Percentiles rank a stretch among this genome's conserved stretches.
These are phyloP conservation scores for Gossypium davidsonii DNA, from an alignment of 441 rosid species.

Conservation along the genomic window DNA sequence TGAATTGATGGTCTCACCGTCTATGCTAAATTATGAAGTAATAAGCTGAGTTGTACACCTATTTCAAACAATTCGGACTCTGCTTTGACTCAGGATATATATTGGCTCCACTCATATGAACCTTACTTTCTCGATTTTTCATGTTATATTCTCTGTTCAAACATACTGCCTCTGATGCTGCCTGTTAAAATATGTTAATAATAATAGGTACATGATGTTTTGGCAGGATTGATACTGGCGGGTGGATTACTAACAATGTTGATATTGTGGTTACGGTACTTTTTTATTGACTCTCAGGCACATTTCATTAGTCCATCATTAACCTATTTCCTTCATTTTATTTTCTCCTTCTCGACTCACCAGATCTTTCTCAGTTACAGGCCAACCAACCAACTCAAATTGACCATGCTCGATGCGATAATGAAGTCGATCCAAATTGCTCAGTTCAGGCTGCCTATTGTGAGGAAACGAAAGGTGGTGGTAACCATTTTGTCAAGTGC, in stretches of 20 bases:
- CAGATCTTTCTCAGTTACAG: constrained; percentile 1
- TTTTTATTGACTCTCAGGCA: neutral
- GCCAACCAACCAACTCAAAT: neutral
- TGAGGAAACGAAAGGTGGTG: neutral
- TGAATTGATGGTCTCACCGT: too few species aligned
- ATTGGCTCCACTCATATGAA: too few species aligned
- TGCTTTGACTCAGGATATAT: too few species aligned
- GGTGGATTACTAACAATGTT: neutral
- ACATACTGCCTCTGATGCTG: neutral
- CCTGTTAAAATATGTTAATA: too few species aligned
- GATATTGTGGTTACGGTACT: neutral
- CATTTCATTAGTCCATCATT: neutral
- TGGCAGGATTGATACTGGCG: neutral
- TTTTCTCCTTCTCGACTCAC: neutral
- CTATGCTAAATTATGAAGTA: too few species aligned
- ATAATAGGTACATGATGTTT: neutral
- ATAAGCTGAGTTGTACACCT: too few species aligned
- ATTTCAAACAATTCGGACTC: neutral
- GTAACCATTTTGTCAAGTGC: constrained; percentile 6
- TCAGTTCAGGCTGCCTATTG: constrained; percentile 10
- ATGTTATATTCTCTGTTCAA: neutral
- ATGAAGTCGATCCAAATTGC: constrained; percentile 3
- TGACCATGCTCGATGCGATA: neutral
- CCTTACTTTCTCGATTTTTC: neutral
- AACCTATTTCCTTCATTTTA: neutral